These are phyloP conservation scores for Colletotrichum eremochloae DNA, from an alignment of 2,329 filamentous ascomycete species.

Conservation along the genomic window DNA sequence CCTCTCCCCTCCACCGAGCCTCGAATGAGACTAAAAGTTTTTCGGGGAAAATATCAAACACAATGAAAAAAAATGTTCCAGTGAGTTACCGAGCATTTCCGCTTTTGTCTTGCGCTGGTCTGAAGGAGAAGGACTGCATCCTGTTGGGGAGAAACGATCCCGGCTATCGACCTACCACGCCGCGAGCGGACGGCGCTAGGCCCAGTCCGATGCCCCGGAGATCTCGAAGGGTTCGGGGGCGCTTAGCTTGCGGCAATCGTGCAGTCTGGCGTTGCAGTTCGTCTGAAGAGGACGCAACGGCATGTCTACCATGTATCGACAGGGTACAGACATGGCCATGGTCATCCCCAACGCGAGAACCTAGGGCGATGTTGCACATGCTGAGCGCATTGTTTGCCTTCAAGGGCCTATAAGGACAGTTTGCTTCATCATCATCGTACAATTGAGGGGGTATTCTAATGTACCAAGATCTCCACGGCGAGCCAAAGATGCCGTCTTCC, in stretches of 20 bases:
- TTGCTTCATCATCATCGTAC: conserved; percentile 28
- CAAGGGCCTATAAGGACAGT: background rate
- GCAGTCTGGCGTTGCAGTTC: conserved; percentile 11
- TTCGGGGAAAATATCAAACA: background rate
- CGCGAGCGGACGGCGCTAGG: conserved; percentile 26
- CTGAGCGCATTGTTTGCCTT: background rate
- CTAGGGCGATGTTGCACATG: background rate
- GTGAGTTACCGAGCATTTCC: background rate
- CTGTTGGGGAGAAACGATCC: background rate
- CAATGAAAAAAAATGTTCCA: background rate
- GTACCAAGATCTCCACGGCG: background rate
- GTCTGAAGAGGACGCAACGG: conserved; percentile 15
- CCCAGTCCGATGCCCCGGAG: conserved; percentile 3
- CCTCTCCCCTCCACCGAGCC: background rate
- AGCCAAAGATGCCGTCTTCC: conserved; percentile 24
- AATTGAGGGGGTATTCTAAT: conserved; percentile 34
- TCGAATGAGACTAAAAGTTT: background rate
- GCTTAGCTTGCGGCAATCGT: background rate
- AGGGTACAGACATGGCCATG: background rate
- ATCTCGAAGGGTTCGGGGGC: conserved; percentile 22
- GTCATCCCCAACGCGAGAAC: background rate
- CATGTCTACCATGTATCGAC: background rate
- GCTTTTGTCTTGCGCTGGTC: background rate
- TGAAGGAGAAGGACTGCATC: background rate
- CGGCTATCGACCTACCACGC: background rate